phyloP scores from a whole-genome alignment of 345 rosid species.

The Nephelium lappaceum region DNA sequence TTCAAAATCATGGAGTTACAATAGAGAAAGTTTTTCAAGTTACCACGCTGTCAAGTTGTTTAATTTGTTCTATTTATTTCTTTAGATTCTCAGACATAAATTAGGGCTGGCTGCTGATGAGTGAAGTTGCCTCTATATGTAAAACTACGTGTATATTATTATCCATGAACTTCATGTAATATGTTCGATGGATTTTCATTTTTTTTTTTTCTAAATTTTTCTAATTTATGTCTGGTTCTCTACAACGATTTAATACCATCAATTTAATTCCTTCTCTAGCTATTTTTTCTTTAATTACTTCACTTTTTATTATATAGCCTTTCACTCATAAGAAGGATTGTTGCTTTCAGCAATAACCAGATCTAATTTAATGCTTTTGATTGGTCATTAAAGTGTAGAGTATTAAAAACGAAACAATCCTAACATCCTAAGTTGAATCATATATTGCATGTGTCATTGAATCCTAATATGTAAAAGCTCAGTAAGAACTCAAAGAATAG shows the following conservation, averaged over 20 bases:
- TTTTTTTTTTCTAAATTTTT: neutral
- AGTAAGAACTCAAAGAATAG: no score
- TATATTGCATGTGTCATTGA: neutral
- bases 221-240: neutral
- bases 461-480: neutral
- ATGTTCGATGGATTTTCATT: constrained; percentile 2
- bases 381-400: no score
- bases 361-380: neutral
- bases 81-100: constrained; percentile 17
- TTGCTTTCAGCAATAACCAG: neutral
- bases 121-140: constrained; percentile 24
- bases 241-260: neutral
- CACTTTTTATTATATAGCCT: neutral
- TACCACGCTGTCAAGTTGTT: neutral
- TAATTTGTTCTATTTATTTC: neutral
- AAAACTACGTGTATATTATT: constrained; percentile 40
- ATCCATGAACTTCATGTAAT: constrained; percentile 23
- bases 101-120: neutral
- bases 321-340: neutral
- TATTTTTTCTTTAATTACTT: neutral
- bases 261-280: neutral
- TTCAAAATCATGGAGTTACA: constrained; percentile 49
- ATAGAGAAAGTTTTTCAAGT: neutral
- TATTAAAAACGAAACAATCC: no score
- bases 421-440: no score